A percentile compares a stretch with the other conserved stretches of the same genome.
phyloP scores from a whole-genome alignment of 345 rosid genomes.

The Noccaea caerulescens region DNA sequence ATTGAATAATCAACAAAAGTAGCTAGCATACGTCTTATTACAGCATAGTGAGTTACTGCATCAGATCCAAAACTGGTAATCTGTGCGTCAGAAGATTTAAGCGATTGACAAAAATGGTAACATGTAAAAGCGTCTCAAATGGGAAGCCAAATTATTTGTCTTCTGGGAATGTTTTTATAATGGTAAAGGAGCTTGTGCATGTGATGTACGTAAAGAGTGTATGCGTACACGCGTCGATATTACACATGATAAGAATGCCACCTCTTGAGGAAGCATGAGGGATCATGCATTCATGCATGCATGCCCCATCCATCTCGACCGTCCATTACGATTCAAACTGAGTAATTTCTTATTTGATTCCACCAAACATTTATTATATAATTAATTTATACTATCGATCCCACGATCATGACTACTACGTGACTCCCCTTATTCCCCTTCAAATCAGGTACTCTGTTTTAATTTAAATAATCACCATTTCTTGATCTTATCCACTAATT shows the following conservation, averaged over 20 bases:
- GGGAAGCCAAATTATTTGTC: conserved; percentile 18
- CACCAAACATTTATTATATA: conserved; percentile 25
- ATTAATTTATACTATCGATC: background rate
- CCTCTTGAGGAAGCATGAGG: conserved; percentile 43
- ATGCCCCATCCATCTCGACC: conserved; percentile 41
- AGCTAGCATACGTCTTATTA: background rate
- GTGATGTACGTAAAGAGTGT: conserved; percentile 37
- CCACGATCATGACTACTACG: conserved; percentile 37
- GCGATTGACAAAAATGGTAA: background rate
- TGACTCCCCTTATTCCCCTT: conserved; percentile 37
- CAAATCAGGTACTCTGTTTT: background rate
- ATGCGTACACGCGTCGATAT: conserved; percentile 38
- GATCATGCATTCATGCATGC: conserved; percentile 44
- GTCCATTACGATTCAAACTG: conserved; percentile 29
- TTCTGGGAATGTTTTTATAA: conserved; percentile 6
- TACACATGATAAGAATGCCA: conserved; percentile 43
- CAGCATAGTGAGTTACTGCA: background rate
- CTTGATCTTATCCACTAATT: conserved; percentile 34
- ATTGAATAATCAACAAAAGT: background rate
- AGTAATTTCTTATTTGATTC: conserved; percentile 9
- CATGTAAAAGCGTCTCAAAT: background rate
- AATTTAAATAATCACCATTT: conserved; percentile 13
- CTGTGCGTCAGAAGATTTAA: conserved; percentile 2
- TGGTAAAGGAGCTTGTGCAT: conserved; percentile 37
- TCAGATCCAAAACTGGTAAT: conserved; percentile 14